These are phyloP conservation scores for Zostera marina DNA, from an alignment of 116 monocot genomes.

Conservation along the genomic window DNA sequence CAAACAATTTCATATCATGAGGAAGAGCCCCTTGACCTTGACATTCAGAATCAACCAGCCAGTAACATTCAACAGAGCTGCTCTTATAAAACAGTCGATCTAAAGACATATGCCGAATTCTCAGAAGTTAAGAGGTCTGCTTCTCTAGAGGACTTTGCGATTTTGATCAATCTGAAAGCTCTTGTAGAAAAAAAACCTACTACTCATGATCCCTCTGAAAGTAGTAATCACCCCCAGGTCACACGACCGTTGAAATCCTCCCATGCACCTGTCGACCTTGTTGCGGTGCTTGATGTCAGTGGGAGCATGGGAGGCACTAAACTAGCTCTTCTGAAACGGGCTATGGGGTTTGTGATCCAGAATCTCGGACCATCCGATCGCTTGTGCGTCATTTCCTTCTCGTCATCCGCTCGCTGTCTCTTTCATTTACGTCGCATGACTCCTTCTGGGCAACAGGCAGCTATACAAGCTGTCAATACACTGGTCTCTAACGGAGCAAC, in stretches of 20 bases:
- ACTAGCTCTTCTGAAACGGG: slow-evolving; percentile 48
- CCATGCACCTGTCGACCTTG: slow-evolving; percentile 53
- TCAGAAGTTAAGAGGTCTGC: slow-evolving; percentile 21
- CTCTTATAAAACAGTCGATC: slow-evolving; percentile 17
- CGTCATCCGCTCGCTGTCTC: slow-evolving; percentile 48
- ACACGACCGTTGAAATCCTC: slow-evolving; percentile 8
- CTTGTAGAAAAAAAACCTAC: slow-evolving; percentile 10
- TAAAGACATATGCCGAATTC: slow-evolving; percentile 47
- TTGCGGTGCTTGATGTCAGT: slow-evolving; percentile 80
- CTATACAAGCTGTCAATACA: slow-evolving; percentile 50
- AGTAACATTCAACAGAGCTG: not conserved
- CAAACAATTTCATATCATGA: slow-evolving; percentile 37
- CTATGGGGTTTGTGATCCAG: slow-evolving; percentile 83
- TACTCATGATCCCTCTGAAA: not conserved
- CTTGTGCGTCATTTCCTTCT: slow-evolving; percentile 62
- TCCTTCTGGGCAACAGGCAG: slow-evolving; percentile 30
- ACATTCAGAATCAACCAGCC: not conserved
- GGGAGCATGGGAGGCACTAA: slow-evolving; percentile 76
- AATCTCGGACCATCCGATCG: slow-evolving; percentile 62
- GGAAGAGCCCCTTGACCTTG: slow-evolving; percentile 40
- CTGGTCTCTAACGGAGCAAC: slow-evolving; percentile 44
- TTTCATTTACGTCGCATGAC: slow-evolving; percentile 61
- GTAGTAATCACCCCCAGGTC: not conserved
- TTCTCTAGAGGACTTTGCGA: slow-evolving; percentile 23
- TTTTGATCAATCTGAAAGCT: slow-evolving; percentile 65